These are phyloP conservation scores for Euptelea pleiosperma DNA, from an alignment of 164 flowering plant species.

Conservation along the genomic window DNA sequence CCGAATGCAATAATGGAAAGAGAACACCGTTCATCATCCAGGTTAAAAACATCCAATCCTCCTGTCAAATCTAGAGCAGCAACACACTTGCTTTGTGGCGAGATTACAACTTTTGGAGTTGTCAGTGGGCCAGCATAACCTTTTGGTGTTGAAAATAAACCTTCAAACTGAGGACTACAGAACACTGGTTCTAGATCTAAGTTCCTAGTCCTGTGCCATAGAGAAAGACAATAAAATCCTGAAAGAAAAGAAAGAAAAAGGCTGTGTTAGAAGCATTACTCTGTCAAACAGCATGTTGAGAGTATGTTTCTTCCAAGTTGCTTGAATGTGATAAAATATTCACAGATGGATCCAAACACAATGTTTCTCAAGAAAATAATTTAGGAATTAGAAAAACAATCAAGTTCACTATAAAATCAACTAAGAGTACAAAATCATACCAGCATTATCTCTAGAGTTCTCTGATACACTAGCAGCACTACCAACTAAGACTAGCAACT, in stretches of 20 bases:
- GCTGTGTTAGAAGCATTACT: background rate
- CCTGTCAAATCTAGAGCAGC: slow-evolving; percentile 73
- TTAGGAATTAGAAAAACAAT: background rate
- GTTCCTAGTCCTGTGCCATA: slow-evolving; percentile 53
- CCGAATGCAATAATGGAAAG: slow-evolving; percentile 29
- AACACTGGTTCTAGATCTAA: slow-evolving; percentile 42
- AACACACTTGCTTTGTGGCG: slow-evolving; percentile 57
- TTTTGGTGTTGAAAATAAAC: slow-evolving; percentile 45
- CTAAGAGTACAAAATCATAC: slow-evolving; percentile 26
- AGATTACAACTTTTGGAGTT: slow-evolving; percentile 68
- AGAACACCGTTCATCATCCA: slow-evolving; percentile 40
- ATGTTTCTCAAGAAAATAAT: background rate
- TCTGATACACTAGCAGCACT: slow-evolving; percentile 23
- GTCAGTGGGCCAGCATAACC: slow-evolving; percentile 33
- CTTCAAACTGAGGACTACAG: slow-evolving; percentile 50
- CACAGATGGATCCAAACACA: background rate
- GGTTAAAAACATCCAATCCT: slow-evolving; percentile 48
- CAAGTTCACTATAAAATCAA: slow-evolving; percentile 1
- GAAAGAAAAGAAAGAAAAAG: slow-evolving; percentile 21
- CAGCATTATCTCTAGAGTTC: slow-evolving; percentile 31
- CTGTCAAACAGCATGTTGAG: slow-evolving; percentile 4
- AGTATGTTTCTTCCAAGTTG: background rate
- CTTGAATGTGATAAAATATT: slow-evolving; percentile 8
- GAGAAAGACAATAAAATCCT: slow-evolving; percentile 61
- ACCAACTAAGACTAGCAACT: slow-evolving; percentile 57